These are phyloP conservation scores for Gnaphalium uliginosum DNA, from an alignment of 129 eudicot genomes.

Conservation along the genomic window DNA sequence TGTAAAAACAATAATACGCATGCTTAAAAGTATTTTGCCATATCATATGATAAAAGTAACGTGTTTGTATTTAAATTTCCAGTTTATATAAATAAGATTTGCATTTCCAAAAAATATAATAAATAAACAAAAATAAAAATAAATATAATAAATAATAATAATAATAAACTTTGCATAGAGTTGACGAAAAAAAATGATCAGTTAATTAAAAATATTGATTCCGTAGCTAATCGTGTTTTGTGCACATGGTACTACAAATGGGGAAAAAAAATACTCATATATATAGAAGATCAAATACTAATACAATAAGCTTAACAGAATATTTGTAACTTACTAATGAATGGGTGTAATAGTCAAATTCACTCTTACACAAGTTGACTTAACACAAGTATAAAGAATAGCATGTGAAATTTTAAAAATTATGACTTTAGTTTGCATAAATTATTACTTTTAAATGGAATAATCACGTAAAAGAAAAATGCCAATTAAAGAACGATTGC, in stretches of 20 bases:
- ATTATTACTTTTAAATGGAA: neutral
- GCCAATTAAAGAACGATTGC: neutral
- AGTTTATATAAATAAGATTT: neutral
- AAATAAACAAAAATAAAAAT: too few species aligned
- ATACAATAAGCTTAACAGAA: neutral
- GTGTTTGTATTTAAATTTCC: neutral
- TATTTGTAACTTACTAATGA: neutral
- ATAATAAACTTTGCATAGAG: constrained; percentile 13
- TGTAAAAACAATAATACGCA: constrained; percentile 40
- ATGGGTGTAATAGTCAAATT: constrained; percentile 27
- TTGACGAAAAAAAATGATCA: constrained; percentile 22
- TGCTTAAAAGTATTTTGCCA: constrained; percentile 36
- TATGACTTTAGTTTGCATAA: neutral
- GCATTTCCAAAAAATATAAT: too few species aligned
- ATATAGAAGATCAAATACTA: neutral
- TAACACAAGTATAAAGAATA: neutral
- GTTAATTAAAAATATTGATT: constrained; percentile 24
- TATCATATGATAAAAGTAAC: neutral
- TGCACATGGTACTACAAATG: constrained; percentile 8
- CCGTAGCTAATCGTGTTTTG: constrained; percentile 26
- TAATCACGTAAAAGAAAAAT: neutral
- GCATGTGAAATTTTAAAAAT: neutral
- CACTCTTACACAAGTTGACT: constrained; percentile 28
- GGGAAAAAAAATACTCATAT: too few species aligned
- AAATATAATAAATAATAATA: neutral